phyloP scores from a whole-genome alignment of 306 rosid genomes.

The Gynostemma pentaphyllum region DNA sequence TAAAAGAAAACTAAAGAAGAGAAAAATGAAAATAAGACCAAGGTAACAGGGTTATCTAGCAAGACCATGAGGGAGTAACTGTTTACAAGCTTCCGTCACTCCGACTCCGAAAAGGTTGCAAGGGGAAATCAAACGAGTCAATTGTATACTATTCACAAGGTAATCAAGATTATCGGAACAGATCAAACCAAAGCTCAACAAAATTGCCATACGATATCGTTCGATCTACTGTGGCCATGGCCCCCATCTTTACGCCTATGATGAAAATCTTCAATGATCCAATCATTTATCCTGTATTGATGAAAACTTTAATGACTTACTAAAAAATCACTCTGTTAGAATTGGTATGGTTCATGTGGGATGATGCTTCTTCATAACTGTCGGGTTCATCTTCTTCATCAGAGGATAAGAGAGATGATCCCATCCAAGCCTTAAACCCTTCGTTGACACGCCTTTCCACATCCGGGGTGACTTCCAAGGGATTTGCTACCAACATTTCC shows the following conservation, averaged over 20 bases:
- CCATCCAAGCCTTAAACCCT: conserved; percentile 98
- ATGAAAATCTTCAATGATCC: not conserved
- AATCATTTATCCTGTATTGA: not conserved
- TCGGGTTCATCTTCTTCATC: conserved; percentile 88
- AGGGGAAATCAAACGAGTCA: not conserved
- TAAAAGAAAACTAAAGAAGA: not conserved
- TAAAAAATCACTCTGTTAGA: conserved; percentile 33
- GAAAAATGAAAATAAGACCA: not conserved
- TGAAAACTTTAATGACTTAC: not conserved
- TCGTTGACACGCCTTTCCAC: conserved; percentile 76
- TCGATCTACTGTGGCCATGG: not conserved
- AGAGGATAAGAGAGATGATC: conserved; percentile 82
- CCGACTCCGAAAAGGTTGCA: not conserved
- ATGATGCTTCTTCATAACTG: conserved; percentile 41
- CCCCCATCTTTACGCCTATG: not conserved
- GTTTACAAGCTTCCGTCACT: not conserved
- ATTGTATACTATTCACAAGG: conserved; percentile 5
- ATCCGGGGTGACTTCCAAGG: conserved; percentile 69
- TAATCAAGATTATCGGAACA: not conserved
- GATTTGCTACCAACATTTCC: conserved; percentile 84
- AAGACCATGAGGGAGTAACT: not conserved
- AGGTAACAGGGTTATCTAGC: not conserved
- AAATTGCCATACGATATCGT: not conserved
- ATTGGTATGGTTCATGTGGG: conserved; percentile 19
- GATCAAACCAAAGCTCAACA: conserved; percentile 3